Evolutionary conservation across 345 rosid genomes (phyloP), one percentile per base, ranked within the genome.

Genomic region (Lepidium africanum): DNA sequence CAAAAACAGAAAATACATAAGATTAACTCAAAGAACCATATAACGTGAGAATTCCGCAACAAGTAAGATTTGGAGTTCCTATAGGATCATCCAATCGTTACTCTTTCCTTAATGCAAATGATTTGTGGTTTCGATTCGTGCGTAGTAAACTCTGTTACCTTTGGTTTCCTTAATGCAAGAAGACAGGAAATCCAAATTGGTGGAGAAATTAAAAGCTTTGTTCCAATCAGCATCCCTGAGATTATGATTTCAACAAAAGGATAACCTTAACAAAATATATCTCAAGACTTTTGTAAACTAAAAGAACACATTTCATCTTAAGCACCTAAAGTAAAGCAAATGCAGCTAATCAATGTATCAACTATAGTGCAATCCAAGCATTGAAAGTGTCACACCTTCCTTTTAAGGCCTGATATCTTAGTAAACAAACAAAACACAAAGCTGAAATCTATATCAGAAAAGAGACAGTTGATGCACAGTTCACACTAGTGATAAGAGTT

Each of bases 161-260:
- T 21, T 12, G 46, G 89, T 82, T 72, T 81, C 82, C 49, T 42
- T 53, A 38, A 86, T 61, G 82, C 98, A 90, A 59, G 85, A 46
- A 55, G 86, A 69, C 67, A 93, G 15, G 85, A 93, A 93, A 33
- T 77, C 82, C 80, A 87, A 75, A 76, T 90, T 81, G 46, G 91
- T 81, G 13, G 96, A 84, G 77, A 78, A 93, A 63, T 88, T 86
- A 72, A 90, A 90, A 51, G 98, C 92, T 77, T 62, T 77, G 62
- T 88, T 77, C 94, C 96, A 93, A 69, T 93, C 97, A 69, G 81
- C 88, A 3, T 84, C 75, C 91, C 98, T 93, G 96, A 75, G 77
- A 83, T 63, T 61, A 41, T 61, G 23, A 37, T n/a, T 50, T 42
- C 19, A 60, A 35, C 62, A 49, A 27, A 63, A 64, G 68, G 16